Evolutionary conservation across 1,284 basidiomycete genomes (phyloP), one percentile per base, ranked within the genome.

Genomic region (Leccinum fallax): DNA sequence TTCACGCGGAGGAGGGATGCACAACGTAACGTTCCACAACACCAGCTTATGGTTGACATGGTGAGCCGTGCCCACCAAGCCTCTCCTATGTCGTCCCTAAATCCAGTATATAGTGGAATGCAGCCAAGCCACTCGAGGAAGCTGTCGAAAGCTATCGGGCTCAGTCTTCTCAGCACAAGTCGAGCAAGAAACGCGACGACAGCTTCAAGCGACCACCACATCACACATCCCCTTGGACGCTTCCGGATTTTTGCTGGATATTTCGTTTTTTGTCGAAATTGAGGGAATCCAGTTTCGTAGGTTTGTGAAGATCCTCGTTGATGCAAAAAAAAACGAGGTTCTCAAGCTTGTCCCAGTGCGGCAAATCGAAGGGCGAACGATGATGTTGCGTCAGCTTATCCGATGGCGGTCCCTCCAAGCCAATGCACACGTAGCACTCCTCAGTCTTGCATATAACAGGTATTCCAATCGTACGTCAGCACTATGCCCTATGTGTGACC

Each of bases 381-480:
- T 76, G 61, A 81, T 85, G 65, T 66, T 79, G 4, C 70, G 75
- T 34, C 81, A 79, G 36, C 75, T 86, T 28, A 69, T 77, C 5
- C 73, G 72, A 34, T 74, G 81, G 19, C 67, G 68, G 5, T 68
- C 76, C 21, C 70, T 78, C 9, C 62, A 57, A 55, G 32, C 55
- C 10, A 56, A 61, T 4, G 66, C 61, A 0, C 61, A 65, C 26
- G 53, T 59, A 30, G 58, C 63, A 16, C 56, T 63, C 51, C 71
- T 59, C 60, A 79, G 81, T 34, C 74, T 77, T 7, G 77, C 80
- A 60, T 90, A 90, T 66, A 85, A 90, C 53, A 85, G 83, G 89
- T 89, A 65, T 60, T 81, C 69, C 38, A 15, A 38, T 59, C 26
- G 10, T n/a, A 48, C 61, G 6, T 64, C 57, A 51, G 6, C 57